These are phyloP conservation scores for Aegle marmelos DNA, from an alignment of 345 rosid species.

Conservation along the genomic window DNA sequence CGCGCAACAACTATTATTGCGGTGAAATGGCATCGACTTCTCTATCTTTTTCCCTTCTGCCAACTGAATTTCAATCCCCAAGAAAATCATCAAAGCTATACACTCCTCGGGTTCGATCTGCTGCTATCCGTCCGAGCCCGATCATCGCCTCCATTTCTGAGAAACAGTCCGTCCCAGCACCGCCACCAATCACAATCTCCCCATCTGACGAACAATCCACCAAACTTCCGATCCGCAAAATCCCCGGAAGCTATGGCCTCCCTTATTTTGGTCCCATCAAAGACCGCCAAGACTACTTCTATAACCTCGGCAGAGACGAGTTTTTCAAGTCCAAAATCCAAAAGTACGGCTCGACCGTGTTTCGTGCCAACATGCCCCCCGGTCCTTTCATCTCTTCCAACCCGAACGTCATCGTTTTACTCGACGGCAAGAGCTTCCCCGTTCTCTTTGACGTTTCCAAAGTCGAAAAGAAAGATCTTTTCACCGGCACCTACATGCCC, in stretches of 20 bases:
- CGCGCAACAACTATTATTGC: background rate
- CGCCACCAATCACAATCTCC: background rate
- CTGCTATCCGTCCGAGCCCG: conserved; percentile 20
- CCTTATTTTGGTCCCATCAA: conserved; percentile 75
- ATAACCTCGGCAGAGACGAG: conserved; percentile 66
- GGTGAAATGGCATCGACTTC: conserved; percentile 34
- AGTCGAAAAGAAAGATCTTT: conserved; percentile 79
- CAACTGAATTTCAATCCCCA: conserved; percentile 1
- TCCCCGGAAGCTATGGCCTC: conserved; percentile 75
- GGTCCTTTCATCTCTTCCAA: conserved; percentile 66
- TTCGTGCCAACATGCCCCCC: conserved; percentile 74
- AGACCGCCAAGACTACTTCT: conserved; percentile 73
- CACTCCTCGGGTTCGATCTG: background rate
- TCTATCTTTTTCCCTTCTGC: conserved; percentile 28
- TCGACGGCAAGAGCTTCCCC: conserved; percentile 91
- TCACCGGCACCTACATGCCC: conserved; percentile 92
- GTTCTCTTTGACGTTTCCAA: conserved; percentile 72
- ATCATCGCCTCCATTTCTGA: conserved; percentile 46
- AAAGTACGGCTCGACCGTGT: conserved; percentile 72
- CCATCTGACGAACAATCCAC: conserved; percentile 16
- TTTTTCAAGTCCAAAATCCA: conserved; percentile 63
- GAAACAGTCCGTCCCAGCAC: conserved; percentile 14
- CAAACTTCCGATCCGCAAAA: conserved; percentile 50
- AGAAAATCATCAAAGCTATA: conserved; percentile 1
- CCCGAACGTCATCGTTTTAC: conserved; percentile 66